Conservation (phyloP, 345 rosid species). For the Gossypioides kirkii region DNA sequence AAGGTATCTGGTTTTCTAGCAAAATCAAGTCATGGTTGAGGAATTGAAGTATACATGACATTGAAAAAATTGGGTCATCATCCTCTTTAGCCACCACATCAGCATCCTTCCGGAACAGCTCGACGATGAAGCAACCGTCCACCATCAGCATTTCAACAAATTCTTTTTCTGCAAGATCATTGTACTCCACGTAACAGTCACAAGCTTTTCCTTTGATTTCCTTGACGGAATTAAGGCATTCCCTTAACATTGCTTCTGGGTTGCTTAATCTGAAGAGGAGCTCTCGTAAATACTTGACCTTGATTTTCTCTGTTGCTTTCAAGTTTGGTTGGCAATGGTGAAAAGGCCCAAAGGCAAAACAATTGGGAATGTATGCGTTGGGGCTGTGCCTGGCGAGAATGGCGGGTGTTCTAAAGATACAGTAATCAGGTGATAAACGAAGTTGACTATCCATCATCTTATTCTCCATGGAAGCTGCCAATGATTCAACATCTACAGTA, state of each 20-base stretch:
- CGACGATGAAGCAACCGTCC: conserved; percentile 34
- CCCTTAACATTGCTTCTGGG: background rate
- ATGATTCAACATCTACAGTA: background rate
- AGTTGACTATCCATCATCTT: conserved; percentile 6
- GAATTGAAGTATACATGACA: conserved; percentile 25
- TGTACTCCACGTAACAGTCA: conserved; percentile 9
- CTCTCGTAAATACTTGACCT: conserved; percentile 22
- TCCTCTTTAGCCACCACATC: background rate
- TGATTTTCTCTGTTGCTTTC: conserved; percentile 11
- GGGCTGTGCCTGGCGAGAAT: conserved; percentile 21
- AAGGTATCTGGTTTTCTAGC: conserved; percentile 22
- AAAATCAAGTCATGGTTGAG: conserved; percentile 32
- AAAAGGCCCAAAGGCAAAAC: conserved; percentile 32
- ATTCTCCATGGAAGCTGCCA: conserved; percentile 7
- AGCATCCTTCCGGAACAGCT: conserved; percentile 16
- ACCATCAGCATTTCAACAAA: conserved; percentile 21
- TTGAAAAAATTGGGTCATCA: conserved; percentile 24
- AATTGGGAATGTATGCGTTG: conserved; percentile 20
- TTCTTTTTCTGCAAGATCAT: background rate
- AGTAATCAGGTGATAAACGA: conserved; percentile 9
- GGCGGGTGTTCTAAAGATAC: conserved; percentile 24
- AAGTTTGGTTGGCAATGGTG: background rate
- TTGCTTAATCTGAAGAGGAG: conserved; percentile 8
- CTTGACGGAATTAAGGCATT: background rate
- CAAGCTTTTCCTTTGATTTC: conserved; percentile 17